Evolutionary conservation across 108 stramenopile genomes (phyloP).

Genomic region (Bacterosira constricta): DNA sequence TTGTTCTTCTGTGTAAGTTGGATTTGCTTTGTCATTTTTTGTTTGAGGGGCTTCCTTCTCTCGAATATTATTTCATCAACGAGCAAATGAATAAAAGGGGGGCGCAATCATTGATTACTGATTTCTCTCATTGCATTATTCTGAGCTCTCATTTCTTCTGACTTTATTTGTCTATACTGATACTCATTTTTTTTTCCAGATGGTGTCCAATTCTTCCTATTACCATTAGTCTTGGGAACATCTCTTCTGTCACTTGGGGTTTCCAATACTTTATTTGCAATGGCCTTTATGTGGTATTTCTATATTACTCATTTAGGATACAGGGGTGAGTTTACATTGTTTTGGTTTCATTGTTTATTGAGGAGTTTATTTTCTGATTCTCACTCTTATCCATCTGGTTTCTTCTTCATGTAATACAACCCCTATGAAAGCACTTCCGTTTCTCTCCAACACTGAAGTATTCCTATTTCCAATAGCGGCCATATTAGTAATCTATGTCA

Average conservation of each 20-base stretch:
- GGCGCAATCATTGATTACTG: not conserved
- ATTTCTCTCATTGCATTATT: not conserved
- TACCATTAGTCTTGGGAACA: slow-evolving; percentile 89
- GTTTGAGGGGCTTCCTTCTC: not conserved
- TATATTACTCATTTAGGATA: slow-evolving; percentile 98
- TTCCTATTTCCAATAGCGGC: slow-evolving; percentile 95
- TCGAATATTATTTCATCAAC: no score
- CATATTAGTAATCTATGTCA: slow-evolving; percentile 69
- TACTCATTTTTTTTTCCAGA: slow-evolving; percentile 46
- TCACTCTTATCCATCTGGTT: slow-evolving; percentile 1
- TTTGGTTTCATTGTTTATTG: slow-evolving; percentile 4
- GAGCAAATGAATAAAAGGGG: no score
- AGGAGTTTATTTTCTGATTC: not conserved
- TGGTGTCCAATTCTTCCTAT: slow-evolving; percentile 93
- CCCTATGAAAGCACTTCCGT: slow-evolving; percentile 72
- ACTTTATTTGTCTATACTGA: not conserved
- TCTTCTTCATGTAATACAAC: not conserved
- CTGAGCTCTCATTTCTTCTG: slow-evolving; percentile 4
- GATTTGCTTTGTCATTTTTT: not conserved
- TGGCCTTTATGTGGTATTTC: slow-evolving; percentile 91
- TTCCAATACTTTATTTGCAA: slow-evolving; percentile 91
- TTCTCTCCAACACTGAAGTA: slow-evolving; percentile 92
- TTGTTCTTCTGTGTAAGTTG: slow-evolving; percentile 87
- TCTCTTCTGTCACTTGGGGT: slow-evolving; percentile 78
- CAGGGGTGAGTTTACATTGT: slow-evolving; percentile 53